Conservation (phyloP, 805 yeast species). For the Pichia sporocuriosa region DNA sequence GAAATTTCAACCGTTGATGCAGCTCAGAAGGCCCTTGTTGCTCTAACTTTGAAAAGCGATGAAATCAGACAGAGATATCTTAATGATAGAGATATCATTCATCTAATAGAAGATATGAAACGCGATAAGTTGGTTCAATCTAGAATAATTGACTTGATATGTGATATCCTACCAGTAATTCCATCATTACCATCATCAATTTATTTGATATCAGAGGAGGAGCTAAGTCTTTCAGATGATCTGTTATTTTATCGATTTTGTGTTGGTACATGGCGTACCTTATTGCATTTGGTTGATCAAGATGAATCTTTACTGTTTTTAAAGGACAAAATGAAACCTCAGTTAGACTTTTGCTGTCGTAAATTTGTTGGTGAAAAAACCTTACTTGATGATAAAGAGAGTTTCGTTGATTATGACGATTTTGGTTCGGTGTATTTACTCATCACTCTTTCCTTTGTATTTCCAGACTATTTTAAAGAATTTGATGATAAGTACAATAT, state of each 20-base stretch:
- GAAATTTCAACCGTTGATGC: constrained; percentile 19
- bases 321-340: constrained; percentile 17
- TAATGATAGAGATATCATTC: constrained; percentile 20
- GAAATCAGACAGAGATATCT: constrained; percentile 26
- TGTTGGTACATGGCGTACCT: constrained; percentile 26
- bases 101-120: constrained; percentile 20
- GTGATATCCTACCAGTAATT: constrained; percentile 22
- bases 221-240: constrained; percentile 24
- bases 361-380: constrained; percentile 19
- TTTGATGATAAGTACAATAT: constrained; percentile 21
- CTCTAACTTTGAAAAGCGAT: constrained; percentile 23
- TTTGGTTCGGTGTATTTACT: constrained; percentile 6
- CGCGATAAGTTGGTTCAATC: constrained; percentile 22
- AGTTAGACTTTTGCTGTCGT: constrained; percentile 19
- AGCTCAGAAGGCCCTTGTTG: constrained; percentile 19
- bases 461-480: constrained; percentile 17
- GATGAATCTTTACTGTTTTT: constrained; percentile 7
- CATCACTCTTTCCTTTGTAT: constrained; percentile 6
- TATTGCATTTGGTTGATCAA: constrained; percentile 14
- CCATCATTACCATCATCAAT: constrained; percentile 23
- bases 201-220: constrained; percentile 20
- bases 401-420: constrained; percentile 4
- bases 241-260: constrained; percentile 24
- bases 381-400: constrained; percentile 4
- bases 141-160: constrained; percentile 27